Evolutionary conservation across 108 stramenopile species (phyloP).

Genomic region (Fragilaria radians): DNA sequence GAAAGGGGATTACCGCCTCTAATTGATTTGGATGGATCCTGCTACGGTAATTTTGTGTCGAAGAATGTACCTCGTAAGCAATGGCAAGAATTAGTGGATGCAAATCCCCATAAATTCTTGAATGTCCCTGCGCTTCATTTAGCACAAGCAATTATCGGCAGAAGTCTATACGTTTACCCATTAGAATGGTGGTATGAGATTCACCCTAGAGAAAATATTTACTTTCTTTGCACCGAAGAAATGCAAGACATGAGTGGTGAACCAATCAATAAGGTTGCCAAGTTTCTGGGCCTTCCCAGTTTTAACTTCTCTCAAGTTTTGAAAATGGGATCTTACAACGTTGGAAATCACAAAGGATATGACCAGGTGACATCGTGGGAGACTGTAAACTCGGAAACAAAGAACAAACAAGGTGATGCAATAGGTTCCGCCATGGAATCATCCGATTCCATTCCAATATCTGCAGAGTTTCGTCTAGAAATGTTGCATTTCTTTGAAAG

Average conservation of each 20-base stretch:
- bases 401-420: too few species aligned
- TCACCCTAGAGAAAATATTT: constrained; percentile 37
- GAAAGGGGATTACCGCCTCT: constrained; percentile 30
- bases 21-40: constrained; percentile 60
- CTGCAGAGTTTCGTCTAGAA: constrained; percentile 47
- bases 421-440: not conserved
- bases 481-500: constrained; percentile 56
- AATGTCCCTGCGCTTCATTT: constrained; percentile 42
- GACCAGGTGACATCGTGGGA: constrained; percentile 58
- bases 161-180: constrained; percentile 60
- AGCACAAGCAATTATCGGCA: constrained; percentile 61
- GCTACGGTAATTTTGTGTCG: constrained; percentile 46
- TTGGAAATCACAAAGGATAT: constrained; percentile 72
- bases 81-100: constrained; percentile 48
- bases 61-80: constrained; percentile 44
- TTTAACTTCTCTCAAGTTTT: constrained; percentile 47
- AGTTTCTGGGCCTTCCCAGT: constrained; percentile 66
- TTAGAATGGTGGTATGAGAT: constrained; percentile 83
- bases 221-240: constrained; percentile 75
- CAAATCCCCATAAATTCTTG: constrained; percentile 57
- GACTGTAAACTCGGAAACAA: too few species aligned
- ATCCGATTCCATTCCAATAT: constrained; percentile 41
- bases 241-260: constrained; percentile 34
- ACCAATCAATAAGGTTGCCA: constrained; percentile 38
- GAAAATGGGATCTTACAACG: constrained; percentile 57